Conservation (phyloP, 164 flowering plant genomes). For the Aristolochia californica region DNA sequence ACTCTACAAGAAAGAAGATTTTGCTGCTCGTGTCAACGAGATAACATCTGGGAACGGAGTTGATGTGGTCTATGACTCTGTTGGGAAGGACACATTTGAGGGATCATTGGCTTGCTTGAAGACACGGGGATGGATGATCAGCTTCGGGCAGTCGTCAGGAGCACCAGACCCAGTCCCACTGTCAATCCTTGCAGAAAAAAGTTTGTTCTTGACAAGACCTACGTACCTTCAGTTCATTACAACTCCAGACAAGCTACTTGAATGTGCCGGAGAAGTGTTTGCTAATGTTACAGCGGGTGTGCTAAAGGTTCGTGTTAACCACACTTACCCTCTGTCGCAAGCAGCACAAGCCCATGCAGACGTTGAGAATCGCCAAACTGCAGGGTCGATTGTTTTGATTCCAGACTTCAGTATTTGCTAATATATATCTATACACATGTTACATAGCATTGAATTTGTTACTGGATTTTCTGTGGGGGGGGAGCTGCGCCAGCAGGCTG, state of each 20-base stretch:
- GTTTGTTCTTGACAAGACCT: constrained; percentile 83
- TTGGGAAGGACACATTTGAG: constrained; percentile 34
- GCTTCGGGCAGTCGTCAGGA: constrained; percentile 83
- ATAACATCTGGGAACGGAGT: constrained; percentile 25
- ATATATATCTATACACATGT: no score
- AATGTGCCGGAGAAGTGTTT: constrained; percentile 70
- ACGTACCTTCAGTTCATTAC: constrained; percentile 50
- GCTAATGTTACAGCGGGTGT: constrained; percentile 48
- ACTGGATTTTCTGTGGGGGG: no score
- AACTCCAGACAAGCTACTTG: constrained; percentile 62
- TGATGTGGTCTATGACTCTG: constrained; percentile 27
- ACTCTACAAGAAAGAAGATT: constrained; percentile 60
- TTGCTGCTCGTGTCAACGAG: constrained; percentile 55
- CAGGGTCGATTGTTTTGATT: constrained; percentile 73
- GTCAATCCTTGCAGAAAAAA: constrained; percentile 52
- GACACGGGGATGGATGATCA: constrained; percentile 73
- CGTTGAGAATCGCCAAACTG: constrained; percentile 60
- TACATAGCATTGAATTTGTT: no score
- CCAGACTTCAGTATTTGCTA: no score
- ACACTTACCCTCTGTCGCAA: constrained; percentile 64
- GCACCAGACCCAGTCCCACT: constrained; percentile 68
- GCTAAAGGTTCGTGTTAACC: constrained; percentile 60
- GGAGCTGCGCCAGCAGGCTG: no score
- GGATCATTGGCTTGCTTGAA: constrained; percentile 80
- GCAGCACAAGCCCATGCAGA: constrained; percentile 79